phyloP scores from a whole-genome alignment of 2,329 filamentous ascomycete genomes.

The Monilinia aucupariae region DNA sequence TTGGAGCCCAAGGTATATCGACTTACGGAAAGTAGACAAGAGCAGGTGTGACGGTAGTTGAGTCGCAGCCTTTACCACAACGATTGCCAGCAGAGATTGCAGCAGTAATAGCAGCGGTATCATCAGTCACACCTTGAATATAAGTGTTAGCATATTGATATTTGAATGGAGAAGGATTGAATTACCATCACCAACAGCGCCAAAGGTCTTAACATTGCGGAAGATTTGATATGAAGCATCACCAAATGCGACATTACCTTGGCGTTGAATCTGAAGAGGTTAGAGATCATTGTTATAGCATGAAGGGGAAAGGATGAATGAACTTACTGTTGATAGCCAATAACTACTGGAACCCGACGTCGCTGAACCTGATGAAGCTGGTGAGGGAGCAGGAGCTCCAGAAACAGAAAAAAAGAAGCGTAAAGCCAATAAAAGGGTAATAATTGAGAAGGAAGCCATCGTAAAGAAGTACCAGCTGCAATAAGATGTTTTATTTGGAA shows the following conservation, averaged over 20 bases:
- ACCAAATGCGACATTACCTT: constrained; percentile 35
- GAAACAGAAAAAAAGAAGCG: constrained; percentile 31
- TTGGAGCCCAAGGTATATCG: background rate
- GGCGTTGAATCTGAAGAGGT: constrained; percentile 26
- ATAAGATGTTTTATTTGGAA: constrained; percentile 27
- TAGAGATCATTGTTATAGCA: background rate
- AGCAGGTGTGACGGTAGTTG: constrained; percentile 74
- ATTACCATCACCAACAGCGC: constrained; percentile 59
- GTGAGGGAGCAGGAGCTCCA: constrained; percentile 24
- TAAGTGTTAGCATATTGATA: constrained; percentile 47
- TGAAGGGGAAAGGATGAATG: background rate
- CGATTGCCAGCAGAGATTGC: constrained; percentile 74
- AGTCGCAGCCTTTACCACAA: constrained; percentile 78
- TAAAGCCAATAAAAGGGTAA: constrained; percentile 31
- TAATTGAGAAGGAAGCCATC: constrained; percentile 33
- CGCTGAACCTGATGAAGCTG: constrained; percentile 17
- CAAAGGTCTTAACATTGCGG: constrained; percentile 72
- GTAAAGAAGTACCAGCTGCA: constrained; percentile 35
- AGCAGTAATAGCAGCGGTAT: constrained; percentile 79
- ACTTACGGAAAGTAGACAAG: constrained; percentile 68
- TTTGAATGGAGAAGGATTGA: constrained; percentile 38
- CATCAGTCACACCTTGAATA: constrained; percentile 58
- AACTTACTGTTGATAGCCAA: constrained; percentile 30
- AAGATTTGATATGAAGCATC: constrained; percentile 63
- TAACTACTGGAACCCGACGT: constrained; percentile 21